Evolutionary conservation across 495 filamentous ascomycete genomes (phyloP).

Genomic region (Neurospora sp.): DNA sequence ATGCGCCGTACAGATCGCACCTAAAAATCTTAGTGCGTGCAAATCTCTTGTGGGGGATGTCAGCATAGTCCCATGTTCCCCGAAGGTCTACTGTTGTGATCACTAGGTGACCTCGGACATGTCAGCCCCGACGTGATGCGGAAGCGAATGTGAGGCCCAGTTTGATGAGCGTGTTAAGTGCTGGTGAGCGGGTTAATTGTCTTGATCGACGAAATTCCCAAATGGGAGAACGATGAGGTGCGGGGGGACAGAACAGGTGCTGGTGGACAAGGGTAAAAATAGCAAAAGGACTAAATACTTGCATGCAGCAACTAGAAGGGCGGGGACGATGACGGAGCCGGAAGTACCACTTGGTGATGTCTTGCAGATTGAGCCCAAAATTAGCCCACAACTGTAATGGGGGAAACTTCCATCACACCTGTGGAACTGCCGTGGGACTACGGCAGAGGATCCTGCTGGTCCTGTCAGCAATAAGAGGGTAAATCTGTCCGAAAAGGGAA

Average conservation of each 20-base stretch:
- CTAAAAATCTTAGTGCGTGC: neutral
- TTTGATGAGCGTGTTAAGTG: neutral
- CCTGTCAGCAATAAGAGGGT: neutral
- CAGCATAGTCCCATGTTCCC: neutral
- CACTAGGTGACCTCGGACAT: slow-evolving; percentile 10
- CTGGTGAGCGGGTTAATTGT: neutral
- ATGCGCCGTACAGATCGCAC: neutral
- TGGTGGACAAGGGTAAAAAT: slow-evolving; percentile 6
- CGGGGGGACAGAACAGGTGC: neutral
- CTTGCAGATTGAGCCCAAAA: slow-evolving; percentile 12
- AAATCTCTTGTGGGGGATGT: neutral
- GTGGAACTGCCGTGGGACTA: neutral
- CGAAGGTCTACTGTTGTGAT: neutral
- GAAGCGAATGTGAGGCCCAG: slow-evolving; percentile 1
- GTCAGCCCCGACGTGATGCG: neutral
- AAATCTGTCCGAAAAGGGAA: slow-evolving; percentile 11
- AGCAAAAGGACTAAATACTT: slow-evolving; percentile 11
- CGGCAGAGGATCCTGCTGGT: neutral
- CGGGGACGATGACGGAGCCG: neutral
- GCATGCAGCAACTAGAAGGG: neutral
- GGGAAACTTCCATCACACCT: slow-evolving; percentile 18
- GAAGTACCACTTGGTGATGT: neutral
- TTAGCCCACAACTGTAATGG: slow-evolving; percentile 18
- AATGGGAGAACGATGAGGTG: neutral
- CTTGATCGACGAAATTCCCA: neutral